Base-by-base conservation (phyloP, 257 asterid species). In the Lavandula angustifolia region DNA sequence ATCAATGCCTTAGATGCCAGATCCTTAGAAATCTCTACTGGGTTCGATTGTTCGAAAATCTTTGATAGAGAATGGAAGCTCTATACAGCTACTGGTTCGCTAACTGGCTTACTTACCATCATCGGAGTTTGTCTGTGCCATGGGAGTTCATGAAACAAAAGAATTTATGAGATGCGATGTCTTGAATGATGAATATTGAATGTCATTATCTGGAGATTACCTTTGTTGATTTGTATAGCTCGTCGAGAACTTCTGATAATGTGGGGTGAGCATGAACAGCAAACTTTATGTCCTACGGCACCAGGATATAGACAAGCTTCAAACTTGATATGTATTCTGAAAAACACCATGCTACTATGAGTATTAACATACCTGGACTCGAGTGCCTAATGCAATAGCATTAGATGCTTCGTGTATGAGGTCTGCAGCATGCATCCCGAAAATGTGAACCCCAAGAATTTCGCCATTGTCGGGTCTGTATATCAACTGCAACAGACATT, bases 331-430 rank as follows among this genome's bases (percentile, higher is more conserved):
- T 22, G 1, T 2, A 22, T 42, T 44, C 18, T 44, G 50, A 44
- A 12, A 44, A 44, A 5, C 5, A 3, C 5, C 5, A n/a, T 35
- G 63, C 32, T 57, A 9, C 16, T 13, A 11, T 1, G 48, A 52
- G 50, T 27, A 32, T 51, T 2, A 7, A 51, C 48, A 4, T 79
- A 87, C 96, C 91, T 89, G 95, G 62, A 89, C 68, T 47, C 77
- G 82, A 8, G 94, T 89, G 50, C 96, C 96, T 83, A 89, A 35
- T 66, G 94, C 95, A 56, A 89, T 89, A 55, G 95, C 96, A 62
- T 89, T 89, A 57, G 95, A 89, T 18, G 95, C 96, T 82, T 89
- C 95, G 37, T 89, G 96, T 56, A 89, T 87, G 75, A 89, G 96
- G 77, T 87, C 96, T 58, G 96, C 96, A 27, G 96, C 96, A 60